Evolutionary conservation across 768 basidiomycete genomes (phyloP).

Genomic region (Lentinus brumalis): DNA sequence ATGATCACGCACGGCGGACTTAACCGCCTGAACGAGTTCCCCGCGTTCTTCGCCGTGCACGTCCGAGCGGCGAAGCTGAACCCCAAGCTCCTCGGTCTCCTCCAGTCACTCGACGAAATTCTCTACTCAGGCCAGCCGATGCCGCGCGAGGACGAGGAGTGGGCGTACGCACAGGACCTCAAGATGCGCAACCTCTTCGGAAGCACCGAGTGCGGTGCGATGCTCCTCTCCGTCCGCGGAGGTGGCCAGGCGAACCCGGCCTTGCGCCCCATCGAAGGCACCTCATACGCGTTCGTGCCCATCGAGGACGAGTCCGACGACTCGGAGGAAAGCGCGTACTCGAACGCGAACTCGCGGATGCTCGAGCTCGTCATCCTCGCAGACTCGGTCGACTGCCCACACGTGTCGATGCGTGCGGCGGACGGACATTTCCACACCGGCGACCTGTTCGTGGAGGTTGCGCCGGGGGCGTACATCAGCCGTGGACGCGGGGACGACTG

Average conservation of each 20-base stretch:
- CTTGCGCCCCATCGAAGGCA: slow-evolving; percentile 27
- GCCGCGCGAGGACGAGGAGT: slow-evolving; percentile 65
- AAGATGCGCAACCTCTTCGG: slow-evolving; percentile 65
- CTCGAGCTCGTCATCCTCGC: slow-evolving; percentile 67
- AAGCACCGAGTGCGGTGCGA: slow-evolving; percentile 73
- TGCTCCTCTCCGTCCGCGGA: slow-evolving; percentile 59
- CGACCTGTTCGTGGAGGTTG: slow-evolving; percentile 67
- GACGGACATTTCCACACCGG: slow-evolving; percentile 78
- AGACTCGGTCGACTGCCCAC: slow-evolving; percentile 66
- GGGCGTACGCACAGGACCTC: slow-evolving; percentile 61
- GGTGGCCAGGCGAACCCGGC: slow-evolving; percentile 19
- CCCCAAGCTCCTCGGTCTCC: slow-evolving; percentile 57
- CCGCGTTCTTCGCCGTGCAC: slow-evolving; percentile 62
- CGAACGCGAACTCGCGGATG: slow-evolving; percentile 51
- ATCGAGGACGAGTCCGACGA: slow-evolving; percentile 38
- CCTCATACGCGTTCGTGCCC: slow-evolving; percentile 39
- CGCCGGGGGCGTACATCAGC: slow-evolving; percentile 56
- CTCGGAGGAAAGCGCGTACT: slow-evolving; percentile 43
- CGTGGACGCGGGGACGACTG: slow-evolving; percentile 77
- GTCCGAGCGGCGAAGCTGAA: slow-evolving; percentile 57
- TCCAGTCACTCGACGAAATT: slow-evolving; percentile 59
- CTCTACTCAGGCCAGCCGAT: slow-evolving; percentile 64
- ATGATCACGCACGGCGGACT: slow-evolving; percentile 66
- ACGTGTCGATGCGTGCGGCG: slow-evolving; percentile 49
- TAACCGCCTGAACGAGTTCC: slow-evolving; percentile 72